These are phyloP conservation scores for Ceratobasidium sp. DNA, from an alignment of 1,284 basidiomycete species.

Conservation along the genomic window DNA sequence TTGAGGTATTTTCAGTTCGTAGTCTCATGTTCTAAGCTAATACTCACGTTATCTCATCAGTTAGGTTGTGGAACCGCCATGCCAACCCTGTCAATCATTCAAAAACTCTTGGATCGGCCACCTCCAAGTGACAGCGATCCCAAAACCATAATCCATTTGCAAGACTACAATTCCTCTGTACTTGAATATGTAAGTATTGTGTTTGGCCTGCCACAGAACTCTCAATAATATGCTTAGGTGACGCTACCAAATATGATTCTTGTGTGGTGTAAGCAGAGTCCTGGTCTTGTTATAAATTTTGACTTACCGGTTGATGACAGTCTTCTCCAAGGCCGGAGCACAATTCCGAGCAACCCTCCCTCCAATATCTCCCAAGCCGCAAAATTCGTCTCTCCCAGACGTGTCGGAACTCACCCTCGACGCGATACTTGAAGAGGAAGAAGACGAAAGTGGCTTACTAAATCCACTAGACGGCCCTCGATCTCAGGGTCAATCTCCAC, in stretches of 20 bases:
- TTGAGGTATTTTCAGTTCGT: constrained; percentile 69
- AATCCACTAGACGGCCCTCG: constrained; percentile 53
- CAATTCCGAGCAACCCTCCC: constrained; percentile 57
- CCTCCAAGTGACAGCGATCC: constrained; percentile 40
- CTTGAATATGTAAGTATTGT: constrained; percentile 73
- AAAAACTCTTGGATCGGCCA: constrained; percentile 66
- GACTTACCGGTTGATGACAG: constrained; percentile 53
- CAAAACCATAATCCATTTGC: constrained; percentile 80
- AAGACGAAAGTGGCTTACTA: constrained; percentile 50
- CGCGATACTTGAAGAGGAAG: constrained; percentile 54
- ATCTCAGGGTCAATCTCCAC: not conserved
- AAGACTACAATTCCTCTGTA: constrained; percentile 94
- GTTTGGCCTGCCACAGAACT: not conserved
- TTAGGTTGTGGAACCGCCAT: constrained; percentile 94
- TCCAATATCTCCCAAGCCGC: constrained; percentile 12
- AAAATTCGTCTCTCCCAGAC: constrained; percentile 8
- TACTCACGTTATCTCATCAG: constrained; percentile 59
- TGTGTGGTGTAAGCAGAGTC: constrained; percentile 77
- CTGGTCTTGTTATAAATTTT: not conserved
- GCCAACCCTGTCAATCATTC: constrained; percentile 82
- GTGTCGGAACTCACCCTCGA: constrained; percentile 9
- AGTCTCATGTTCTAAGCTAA: not conserved
- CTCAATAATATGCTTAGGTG: constrained; percentile 54
- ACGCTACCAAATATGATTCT: constrained; percentile 92
- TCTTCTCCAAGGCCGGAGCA: constrained; percentile 67